Evolutionary conservation across 139 green algal species (phyloP), one percentile per base, ranked within the genome.

Genomic region (Pseudopediastrum boryanum): DNA sequence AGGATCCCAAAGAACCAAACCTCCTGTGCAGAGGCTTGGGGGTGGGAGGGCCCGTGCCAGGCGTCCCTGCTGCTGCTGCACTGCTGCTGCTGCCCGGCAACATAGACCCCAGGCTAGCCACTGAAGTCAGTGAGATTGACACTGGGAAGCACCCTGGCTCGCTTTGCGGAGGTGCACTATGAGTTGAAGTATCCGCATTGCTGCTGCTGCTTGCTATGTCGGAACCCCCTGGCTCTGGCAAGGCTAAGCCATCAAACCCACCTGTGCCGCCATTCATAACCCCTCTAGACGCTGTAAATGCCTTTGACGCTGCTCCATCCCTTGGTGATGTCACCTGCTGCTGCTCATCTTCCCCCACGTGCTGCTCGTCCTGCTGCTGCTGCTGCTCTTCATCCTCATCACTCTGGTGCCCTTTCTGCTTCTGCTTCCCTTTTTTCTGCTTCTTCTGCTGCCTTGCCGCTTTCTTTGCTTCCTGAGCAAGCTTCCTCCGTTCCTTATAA

Each of bases 371-470:
- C 13, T 56, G 13, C 46, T 56, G 46, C 13, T 56, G 13, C 46
- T 56, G 46, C 46, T 56, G 46, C 46, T 56, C 46, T 16, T 12
- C 46, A 56, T 12, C 46, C 16, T 72, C 64, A 1, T 54, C 64
- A 7, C 52, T 21, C 38, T 76, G 39, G 33, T 44, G 19, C 48
- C 63, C 48, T 46, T 43, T 8, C 62, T 79, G 61, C 75, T 31
- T 25, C 58, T 75, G 50, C 65, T 82, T 82, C 2, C 51, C 50
- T 9, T 51, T 52, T 42, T 63, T 54, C 16, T 44, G 64, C 62
- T 80, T 83, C 19, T 62, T 70, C 46, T 78, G 46, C 9, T 66
- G 64, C 31, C 36, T 79, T 0, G 77, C 77, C 9, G 65, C 71
- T 19, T 56, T 69, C 31, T 79, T 77, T 12, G 31, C 43, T n/a